Evolutionary conservation across 495 filamentous ascomycete species (phyloP), one percentile per base, ranked within the genome.

Genomic region (Penicillium lagena): DNA sequence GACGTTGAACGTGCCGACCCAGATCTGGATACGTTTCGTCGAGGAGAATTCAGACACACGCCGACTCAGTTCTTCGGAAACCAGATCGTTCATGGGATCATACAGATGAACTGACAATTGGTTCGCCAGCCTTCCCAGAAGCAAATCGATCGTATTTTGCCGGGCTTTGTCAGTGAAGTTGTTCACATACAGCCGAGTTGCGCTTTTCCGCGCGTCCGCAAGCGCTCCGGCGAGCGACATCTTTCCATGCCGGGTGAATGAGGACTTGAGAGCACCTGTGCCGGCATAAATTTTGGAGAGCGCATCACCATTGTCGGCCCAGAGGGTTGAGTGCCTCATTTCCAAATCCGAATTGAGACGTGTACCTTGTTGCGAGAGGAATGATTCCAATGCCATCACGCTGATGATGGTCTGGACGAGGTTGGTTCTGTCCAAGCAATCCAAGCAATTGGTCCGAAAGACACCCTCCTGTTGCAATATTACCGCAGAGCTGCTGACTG

Each of bases 251-350:
- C 93, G 76, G n/a, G 93, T 98, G 53, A 94, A 98, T 0, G 91
- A 96, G 9, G 88, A 89, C 55, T 96, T 96, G 33, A 98, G 69
- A 39, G 93, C 93, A 1, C 94, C 93, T 8, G 93, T 98, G 30
- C 93, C 93, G 8, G 93, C 94, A 62, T 98, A 98, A 13, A 96
- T 97, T 56, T 88, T 87, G 1, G 90, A 95, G 17, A 98, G 67
- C 11, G 89, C 82, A 71, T 98, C 93, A 28, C 93, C 93, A 69
- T 96, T 96, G 61, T 98, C 93, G n/a, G 93, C 93, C 93, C 93
- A 98, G 2, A 98, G 71, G 46, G 77, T 89, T 28, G 88, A 89
- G 66, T 98, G 93, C 30, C 89, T 73, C 61, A 87, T 81, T 81
- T 90, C 91, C 52, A 97, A 85, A 56, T 97, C 93, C 1, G 83